phyloP scores from a whole-genome alignment of 352 stramenopile species.

The Phytophthora megakarya region DNA sequence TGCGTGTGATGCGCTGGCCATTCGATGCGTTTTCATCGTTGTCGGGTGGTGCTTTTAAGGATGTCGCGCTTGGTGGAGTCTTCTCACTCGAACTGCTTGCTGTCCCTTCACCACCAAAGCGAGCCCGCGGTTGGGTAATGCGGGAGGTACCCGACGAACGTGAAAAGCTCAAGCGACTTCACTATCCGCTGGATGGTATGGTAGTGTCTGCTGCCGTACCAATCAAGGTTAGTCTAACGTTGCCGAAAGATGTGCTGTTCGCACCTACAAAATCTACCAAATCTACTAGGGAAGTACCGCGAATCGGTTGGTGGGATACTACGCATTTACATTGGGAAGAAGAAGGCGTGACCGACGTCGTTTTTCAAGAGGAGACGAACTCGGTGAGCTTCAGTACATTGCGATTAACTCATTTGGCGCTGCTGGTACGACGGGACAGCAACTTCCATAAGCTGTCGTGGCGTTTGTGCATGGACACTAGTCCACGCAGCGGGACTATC shows the following conservation, averaged over 20 bases:
- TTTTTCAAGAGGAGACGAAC: conserved; percentile 61
- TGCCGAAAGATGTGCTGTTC: conserved; percentile 64
- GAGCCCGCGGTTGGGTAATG: conserved; percentile 79
- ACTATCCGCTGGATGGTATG: conserved; percentile 80
- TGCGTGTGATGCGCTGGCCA: conserved; percentile 65
- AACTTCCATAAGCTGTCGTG: conserved; percentile 73
- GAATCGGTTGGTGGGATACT: conserved; percentile 75
- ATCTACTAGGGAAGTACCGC: conserved; percentile 26
- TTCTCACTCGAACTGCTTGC: conserved; percentile 72
- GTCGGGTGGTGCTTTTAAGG: conserved; percentile 15
- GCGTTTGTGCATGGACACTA: conserved; percentile 66
- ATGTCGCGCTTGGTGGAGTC: conserved; percentile 65
- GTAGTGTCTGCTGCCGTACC: conserved; percentile 66
- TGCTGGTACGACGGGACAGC: conserved; percentile 70
- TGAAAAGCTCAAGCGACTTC: conserved; percentile 64
- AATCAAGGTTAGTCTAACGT: conserved; percentile 61
- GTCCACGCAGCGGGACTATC: conserved; percentile 8
- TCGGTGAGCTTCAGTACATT: conserved; percentile 75
- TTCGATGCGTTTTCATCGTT: conserved; percentile 54
- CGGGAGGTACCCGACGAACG: conserved; percentile 60
- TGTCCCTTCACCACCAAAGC: conserved; percentile 70
- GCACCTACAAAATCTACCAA: conserved; percentile 8
- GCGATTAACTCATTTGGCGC: conserved; percentile 72
- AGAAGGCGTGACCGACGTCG: conserved; percentile 74
- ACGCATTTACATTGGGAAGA: conserved; percentile 63